phyloP scores from a whole-genome alignment of 139 green algal species.

The Chlamydomonas schloesseri region DNA sequence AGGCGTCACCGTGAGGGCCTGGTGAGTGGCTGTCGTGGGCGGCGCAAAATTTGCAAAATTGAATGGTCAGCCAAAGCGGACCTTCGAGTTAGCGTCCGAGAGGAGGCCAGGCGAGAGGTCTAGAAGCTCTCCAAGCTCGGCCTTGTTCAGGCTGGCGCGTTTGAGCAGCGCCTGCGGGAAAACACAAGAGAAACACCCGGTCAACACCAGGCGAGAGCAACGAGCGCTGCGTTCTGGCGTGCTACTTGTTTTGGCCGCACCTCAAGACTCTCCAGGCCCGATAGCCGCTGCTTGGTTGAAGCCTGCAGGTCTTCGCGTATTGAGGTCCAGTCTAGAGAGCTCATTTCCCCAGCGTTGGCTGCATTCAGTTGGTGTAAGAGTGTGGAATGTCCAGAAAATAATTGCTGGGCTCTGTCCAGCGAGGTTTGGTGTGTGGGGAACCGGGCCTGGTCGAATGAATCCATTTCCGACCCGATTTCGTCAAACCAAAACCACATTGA shows the following conservation, averaged over 20 bases:
- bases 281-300: constrained; percentile 49
- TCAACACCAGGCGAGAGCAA: background rate
- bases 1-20: background rate
- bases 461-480: too few species aligned
- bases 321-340: constrained; percentile 21
- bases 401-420: too few species aligned
- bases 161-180: constrained; percentile 14
- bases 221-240: background rate
- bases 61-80: background rate
- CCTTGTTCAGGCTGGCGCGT: background rate
- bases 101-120: constrained; percentile 51
- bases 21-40: too few species aligned
- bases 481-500: too few species aligned
- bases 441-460: too few species aligned
- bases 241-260: background rate
- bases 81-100: constrained; percentile 63
- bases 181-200: background rate
- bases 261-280: constrained; percentile 55
- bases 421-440: too few species aligned
- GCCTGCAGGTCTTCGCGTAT: constrained; percentile 43
- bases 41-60: background rate
- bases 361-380: background rate
- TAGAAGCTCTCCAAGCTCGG: constrained; percentile 55
- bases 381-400: background rate
- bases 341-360: background rate